A percentile compares a stretch with the other conserved stretches of the same genome.
phyloP scores from a whole-genome alignment of 2,329 filamentous ascomycete species.

The Rutstroemia sp. region DNA sequence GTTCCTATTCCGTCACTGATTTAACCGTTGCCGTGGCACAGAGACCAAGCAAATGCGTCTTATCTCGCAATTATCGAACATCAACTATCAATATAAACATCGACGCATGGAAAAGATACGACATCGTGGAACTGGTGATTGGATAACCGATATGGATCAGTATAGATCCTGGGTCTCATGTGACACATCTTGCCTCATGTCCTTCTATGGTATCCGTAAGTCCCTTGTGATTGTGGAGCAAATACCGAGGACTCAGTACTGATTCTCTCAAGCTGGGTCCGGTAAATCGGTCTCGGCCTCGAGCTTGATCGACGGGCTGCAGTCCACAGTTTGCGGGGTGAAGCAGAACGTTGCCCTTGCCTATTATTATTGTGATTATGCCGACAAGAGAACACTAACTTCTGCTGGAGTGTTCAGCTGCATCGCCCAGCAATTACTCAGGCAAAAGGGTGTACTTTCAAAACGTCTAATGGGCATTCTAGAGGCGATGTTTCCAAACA shows the following conservation, averaged over 20 bases:
- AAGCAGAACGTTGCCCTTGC: background rate
- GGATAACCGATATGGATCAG: background rate
- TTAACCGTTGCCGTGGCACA: background rate
- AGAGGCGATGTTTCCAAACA: background rate
- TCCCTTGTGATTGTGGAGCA: background rate
- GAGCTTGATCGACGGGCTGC: background rate
- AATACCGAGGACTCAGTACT: background rate
- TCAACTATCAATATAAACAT: background rate
- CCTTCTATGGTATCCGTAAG: slow-evolving; percentile 1
- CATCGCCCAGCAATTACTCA: background rate
- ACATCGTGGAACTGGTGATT: background rate
- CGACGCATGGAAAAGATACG: background rate
- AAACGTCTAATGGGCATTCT: background rate
- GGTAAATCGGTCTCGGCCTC: background rate
- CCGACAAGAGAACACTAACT: slow-evolving; percentile 11
- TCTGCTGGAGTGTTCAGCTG: background rate
- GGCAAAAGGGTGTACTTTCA: background rate
- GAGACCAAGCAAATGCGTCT: background rate
- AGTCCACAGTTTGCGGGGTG: background rate
- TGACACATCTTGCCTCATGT: background rate
- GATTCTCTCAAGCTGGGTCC: background rate
- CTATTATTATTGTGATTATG: slow-evolving; percentile 13
- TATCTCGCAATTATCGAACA: background rate
- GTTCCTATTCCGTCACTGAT: background rate
- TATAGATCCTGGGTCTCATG: background rate